Evolutionary conservation across 2,329 filamentous ascomycete genomes (phyloP), one percentile per base, ranked within the genome.

Genomic region (Trichoderma guizhouense): DNA sequence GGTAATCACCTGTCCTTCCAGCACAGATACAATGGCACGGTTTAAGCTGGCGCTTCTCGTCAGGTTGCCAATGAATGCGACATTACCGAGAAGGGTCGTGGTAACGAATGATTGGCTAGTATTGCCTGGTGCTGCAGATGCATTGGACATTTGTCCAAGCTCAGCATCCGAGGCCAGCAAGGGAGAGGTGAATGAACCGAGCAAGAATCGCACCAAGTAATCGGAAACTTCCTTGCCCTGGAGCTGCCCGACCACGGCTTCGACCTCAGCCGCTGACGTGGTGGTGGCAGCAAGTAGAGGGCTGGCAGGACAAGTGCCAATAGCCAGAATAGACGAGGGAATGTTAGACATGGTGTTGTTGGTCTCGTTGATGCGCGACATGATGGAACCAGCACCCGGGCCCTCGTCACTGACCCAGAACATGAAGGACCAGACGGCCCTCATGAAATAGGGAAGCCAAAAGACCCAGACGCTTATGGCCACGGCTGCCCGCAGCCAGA

Each of bases 1-100:
- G 0, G 95, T 99, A 76, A 99, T 97, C 62, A 98, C 89, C 79
- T 97, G 95, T 5, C 96, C 96, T 82, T 99, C 96, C 4, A 98
- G 84, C 1, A 95, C 89, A 75, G 94, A 92, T 67, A 98, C 90
- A 18, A 98, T 83, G 66, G 92, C 87, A 62, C 91, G 90, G 80
- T 98, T 98, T 72, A 97, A 78, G 15, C 88, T 85, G 1, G 91
- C 86, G 63, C 90, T 93, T 5, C 89, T 85, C 0, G 94, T 97
- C 26, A 92, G 80, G 68, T 87, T 89, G 55, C 84, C 86, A 15
- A 92, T 79, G 66, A 90, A 86, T 11, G 78, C 77, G 2, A 91
- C 85, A 7, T 90, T 85, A 76, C 89, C 87, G 21, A 92, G 80
- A 21, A 91, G 80, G 3, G 88, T 76, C 34, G 80, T 78, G 5